Evolutionary conservation across 2,329 filamentous ascomycete genomes (phyloP).

Genomic region (Penicillium sp.): DNA sequence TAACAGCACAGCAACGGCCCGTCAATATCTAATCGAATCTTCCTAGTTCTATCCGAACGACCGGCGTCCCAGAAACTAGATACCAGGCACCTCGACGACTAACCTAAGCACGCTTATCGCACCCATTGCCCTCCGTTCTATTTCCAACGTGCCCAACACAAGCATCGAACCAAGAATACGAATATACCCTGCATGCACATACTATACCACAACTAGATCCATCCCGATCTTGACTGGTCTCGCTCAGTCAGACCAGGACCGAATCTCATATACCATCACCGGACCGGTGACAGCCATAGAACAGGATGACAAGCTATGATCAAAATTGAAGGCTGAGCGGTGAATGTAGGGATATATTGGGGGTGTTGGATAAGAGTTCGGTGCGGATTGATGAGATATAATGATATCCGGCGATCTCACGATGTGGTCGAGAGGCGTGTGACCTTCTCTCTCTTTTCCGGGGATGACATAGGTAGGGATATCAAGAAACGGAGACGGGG

Average conservation of each 20-base stretch:
- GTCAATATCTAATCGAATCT: background rate
- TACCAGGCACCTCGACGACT: background rate
- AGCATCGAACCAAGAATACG: background rate
- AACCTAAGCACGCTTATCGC: background rate
- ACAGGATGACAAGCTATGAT: background rate
- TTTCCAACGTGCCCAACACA: background rate
- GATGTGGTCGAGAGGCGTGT: too few species aligned
- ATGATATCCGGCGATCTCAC: background rate
- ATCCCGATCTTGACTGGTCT: background rate
- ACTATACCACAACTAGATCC: background rate
- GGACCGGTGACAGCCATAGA: background rate
- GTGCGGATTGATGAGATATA: too few species aligned
- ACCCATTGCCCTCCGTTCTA: background rate
- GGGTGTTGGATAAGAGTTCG: too few species aligned
- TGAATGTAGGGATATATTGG: too few species aligned
- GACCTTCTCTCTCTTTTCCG: too few species aligned
- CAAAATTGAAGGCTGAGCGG: too few species aligned
- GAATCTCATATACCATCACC: background rate
- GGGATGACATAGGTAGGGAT: too few species aligned
- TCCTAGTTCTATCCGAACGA: background rate
- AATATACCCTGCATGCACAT: background rate
- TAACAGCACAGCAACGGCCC: background rate
- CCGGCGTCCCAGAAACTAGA: background rate
- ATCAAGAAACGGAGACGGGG: too few species aligned
- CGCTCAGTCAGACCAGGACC: background rate